Evolutionary conservation across 352 stramenopile species (phyloP), one percentile per base, ranked within the genome.

Genomic region (Pythium chondricola): DNA sequence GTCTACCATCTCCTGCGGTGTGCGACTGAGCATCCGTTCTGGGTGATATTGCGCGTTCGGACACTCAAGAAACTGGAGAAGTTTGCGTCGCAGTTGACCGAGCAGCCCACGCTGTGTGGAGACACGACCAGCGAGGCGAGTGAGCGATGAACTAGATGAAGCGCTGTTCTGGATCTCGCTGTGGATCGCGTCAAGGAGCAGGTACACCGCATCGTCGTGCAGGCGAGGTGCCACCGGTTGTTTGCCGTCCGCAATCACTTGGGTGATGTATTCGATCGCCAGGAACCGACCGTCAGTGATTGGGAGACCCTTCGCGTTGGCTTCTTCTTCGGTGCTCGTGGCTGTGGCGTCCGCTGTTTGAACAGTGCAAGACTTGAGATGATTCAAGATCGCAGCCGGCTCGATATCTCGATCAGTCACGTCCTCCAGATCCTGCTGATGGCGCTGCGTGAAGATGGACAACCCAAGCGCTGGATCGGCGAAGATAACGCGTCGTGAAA

Each of bases 131-230:
- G 75, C 77, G n/a, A 87, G 56, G 24, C 65, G 46, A 8, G 42
- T 54, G 7, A 54, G 27, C 3, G 45, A 17, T 2, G 36, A 49
- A 2, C 54, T 42, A 18, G 54, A 21, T 0, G 36, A 7, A 14
- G 35, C n/a, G 6, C 51, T 47, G 20, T 39, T 16, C 29, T 69
- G 49, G 3, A 75, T 45, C 18, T 80, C 69, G 7, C 49, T 35
- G 13, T 72, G 69, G 43, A 93, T 88, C 10, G 70, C 71, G 47
- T 91, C 79, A 16, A 93, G 60, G 9, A 93, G 42, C 16, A 93
- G 50, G 56, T 88, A 91, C 13, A 87, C 77, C 0, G 82, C 75
- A 42, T 93, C 82, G 38, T 91, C 82, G 44, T 93, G 79, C 6
- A 93, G 67, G 6, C 77, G 65, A 14, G 68, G 52, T 2, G 61